A percentile compares a stretch with the other conserved stretches of the same genome.
phyloP scores from a whole-genome alignment of 768 basidiomycete genomes.

The Auriscalpium vulgare region DNA sequence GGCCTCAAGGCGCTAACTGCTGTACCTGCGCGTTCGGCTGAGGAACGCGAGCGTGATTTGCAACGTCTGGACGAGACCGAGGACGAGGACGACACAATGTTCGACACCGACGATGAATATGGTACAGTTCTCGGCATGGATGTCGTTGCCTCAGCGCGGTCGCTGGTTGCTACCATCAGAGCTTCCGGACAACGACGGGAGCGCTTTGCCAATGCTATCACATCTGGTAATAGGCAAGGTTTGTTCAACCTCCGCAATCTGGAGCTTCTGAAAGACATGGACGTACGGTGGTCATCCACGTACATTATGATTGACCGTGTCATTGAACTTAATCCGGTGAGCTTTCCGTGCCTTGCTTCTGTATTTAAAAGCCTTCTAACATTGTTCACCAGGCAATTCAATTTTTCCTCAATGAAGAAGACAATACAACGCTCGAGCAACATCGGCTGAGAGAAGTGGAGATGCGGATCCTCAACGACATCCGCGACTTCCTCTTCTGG shows the following conservation, averaged over 20 bases:
- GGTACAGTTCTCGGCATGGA: slow-evolving; percentile 18
- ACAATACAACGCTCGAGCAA: not conserved
- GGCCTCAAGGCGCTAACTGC: not conserved
- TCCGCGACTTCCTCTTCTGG: slow-evolving; percentile 21
- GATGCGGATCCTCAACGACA: slow-evolving; percentile 18
- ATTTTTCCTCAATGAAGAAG: not conserved
- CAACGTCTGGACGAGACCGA: not conserved
- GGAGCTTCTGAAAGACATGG: slow-evolving; percentile 25
- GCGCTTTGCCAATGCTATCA: slow-evolving; percentile 20
- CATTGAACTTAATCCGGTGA: slow-evolving; percentile 25
- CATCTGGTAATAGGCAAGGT: slow-evolving; percentile 19
- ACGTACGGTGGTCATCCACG: slow-evolving; percentile 29
- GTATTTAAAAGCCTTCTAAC: not conserved
- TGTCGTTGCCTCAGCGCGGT: slow-evolving; percentile 18
- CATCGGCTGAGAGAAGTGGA: not conserved
- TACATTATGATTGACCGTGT: slow-evolving; percentile 28
- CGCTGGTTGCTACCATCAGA: slow-evolving; percentile 24
- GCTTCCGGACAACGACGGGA: slow-evolving; percentile 21
- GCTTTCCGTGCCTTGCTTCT: slow-evolving; percentile 1
- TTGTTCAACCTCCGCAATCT: slow-evolving; percentile 13
- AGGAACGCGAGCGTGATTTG: not conserved
- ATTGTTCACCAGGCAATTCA: not conserved
- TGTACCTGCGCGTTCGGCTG: not conserved
- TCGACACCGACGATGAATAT: slow-evolving; percentile 9
- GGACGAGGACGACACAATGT: not conserved